A percentile compares a stretch with the other conserved stretches of the same genome.
Evolutionary conservation across 2,329 filamentous ascomycete species (phyloP).

Genomic region (Stachybotrys chartarum): DNA sequence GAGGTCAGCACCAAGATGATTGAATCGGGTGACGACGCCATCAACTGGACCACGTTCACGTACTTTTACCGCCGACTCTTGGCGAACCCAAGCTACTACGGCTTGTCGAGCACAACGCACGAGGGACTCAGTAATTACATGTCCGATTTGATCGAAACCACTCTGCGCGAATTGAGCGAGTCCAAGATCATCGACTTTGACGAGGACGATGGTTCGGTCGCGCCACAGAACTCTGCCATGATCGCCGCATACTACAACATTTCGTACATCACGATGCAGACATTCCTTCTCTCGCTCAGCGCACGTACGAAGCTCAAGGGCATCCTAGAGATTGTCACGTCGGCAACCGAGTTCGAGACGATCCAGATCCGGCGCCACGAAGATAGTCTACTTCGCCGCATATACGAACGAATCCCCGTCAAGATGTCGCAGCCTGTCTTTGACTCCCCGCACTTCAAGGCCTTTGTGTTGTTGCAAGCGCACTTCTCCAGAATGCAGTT

Average conservation of each 20-base stretch:
- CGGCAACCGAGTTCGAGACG: constrained; percentile 91
- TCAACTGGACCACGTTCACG: constrained; percentile 97
- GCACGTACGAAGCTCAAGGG: constrained; percentile 91
- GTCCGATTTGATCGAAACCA: constrained; percentile 90
- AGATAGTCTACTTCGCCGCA: constrained; percentile 76
- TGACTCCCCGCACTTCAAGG: constrained; percentile 97
- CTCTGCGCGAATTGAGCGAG: constrained; percentile 81
- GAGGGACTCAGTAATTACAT: constrained; percentile 91
- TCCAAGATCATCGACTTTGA: constrained; percentile 95
- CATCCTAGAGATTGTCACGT: constrained; percentile 93
- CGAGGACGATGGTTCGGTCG: constrained; percentile 83
- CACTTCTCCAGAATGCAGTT: constrained; percentile 98
- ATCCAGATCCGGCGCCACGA: constrained; percentile 94
- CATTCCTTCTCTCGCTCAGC: constrained; percentile 85
- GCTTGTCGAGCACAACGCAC: constrained; percentile 78
- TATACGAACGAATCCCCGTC: constrained; percentile 90
- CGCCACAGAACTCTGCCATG: constrained; percentile 92
- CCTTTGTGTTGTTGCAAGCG: constrained; percentile 92
- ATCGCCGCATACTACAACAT: constrained; percentile 99
- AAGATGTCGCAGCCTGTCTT: constrained; percentile 85
- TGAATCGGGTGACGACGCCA: constrained; percentile 88
- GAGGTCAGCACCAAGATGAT: constrained; percentile 97
- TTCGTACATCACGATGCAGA: constrained; percentile 99
- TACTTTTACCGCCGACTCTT: constrained; percentile 95
- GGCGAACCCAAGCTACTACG: constrained; percentile 95